These are phyloP conservation scores for Termitomyces bulborhizus DNA, from an alignment of 768 basidiomycete genomes.

Conservation along the genomic window DNA sequence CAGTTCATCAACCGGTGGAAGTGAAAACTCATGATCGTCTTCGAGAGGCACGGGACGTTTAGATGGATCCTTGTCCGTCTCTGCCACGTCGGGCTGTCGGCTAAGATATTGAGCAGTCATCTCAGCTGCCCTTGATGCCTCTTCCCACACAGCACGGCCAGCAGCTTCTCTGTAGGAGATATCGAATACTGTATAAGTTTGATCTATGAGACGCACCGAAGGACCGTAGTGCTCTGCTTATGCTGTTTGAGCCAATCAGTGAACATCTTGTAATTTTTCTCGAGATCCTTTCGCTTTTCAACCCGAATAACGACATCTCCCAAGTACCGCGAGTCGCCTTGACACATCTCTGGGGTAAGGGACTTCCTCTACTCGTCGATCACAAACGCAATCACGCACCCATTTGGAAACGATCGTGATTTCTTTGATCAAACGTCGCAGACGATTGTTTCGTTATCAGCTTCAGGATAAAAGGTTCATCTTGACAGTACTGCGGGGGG, in stretches of 20 bases:
- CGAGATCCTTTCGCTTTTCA: conserved; percentile 1
- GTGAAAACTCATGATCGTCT: conserved; percentile 4
- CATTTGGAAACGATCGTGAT: conserved; percentile 3
- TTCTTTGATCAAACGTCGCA: not conserved
- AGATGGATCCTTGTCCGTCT: not conserved
- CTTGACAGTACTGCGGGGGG: not conserved
- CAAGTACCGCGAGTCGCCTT: conserved; percentile 6
- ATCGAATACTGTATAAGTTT: not conserved
- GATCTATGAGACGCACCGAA: conserved; percentile 1
- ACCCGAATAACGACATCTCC: conserved; percentile 18
- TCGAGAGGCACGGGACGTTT: conserved; percentile 4
- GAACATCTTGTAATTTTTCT: not conserved
- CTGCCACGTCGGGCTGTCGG: not conserved
- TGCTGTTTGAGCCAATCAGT: conserved; percentile 7
- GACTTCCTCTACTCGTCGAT: not conserved
- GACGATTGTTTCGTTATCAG: not conserved
- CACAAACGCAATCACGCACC: conserved; percentile 1
- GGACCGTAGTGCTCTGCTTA: not conserved
- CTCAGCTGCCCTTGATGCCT: not conserved
- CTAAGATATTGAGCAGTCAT: not conserved
- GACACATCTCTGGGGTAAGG: not conserved
- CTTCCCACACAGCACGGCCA: conserved; percentile 4
- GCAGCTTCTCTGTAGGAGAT: not conserved
- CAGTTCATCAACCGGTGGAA: conserved; percentile 6
- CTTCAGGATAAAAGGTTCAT: not conserved